These are phyloP conservation scores for Erysimum cheiri DNA, from an alignment of 441 rosid species.

Conservation along the genomic window DNA sequence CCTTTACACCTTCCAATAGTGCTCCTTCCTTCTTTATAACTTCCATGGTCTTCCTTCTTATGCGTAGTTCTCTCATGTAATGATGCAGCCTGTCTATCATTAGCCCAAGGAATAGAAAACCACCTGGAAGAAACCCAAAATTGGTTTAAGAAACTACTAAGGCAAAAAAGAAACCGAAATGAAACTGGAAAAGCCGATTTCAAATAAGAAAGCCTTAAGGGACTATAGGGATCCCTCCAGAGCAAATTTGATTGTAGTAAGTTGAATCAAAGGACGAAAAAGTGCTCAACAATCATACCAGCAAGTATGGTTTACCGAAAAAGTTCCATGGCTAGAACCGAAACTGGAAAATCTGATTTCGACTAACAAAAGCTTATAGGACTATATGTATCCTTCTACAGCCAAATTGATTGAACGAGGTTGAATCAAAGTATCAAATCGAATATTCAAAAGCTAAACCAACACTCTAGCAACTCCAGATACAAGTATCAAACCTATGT, in stretches of 20 bases:
- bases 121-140: conserved; percentile 53
- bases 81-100: conserved; percentile 79
- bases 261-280: not conserved
- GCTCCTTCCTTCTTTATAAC: conserved; percentile 71
- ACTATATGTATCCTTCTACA: not conserved
- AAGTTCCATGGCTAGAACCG: not conserved
- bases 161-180: not conserved
- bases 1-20: conserved; percentile 66
- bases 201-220: not conserved
- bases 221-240: not conserved
- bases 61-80: conserved; percentile 67
- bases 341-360: not conserved
- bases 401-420: not conserved
- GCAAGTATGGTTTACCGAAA: conserved; percentile 15
- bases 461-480: conserved; percentile 13
- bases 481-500: not conserved
- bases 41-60: conserved; percentile 73
- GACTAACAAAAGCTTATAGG: not conserved
- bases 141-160: conserved; percentile 8
- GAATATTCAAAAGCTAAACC: conserved; percentile 29
- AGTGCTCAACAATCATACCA: conserved; percentile 14
- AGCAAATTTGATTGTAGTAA: conserved; percentile 1
- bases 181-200: not conserved
- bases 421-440: not conserved
- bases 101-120: conserved; percentile 59